A percentile compares a stretch with the other conserved stretches of the same genome.
These are phyloP conservation scores for Pythium phragmitis DNA, from an alignment of 352 stramenopile species.

Conservation along the genomic window DNA sequence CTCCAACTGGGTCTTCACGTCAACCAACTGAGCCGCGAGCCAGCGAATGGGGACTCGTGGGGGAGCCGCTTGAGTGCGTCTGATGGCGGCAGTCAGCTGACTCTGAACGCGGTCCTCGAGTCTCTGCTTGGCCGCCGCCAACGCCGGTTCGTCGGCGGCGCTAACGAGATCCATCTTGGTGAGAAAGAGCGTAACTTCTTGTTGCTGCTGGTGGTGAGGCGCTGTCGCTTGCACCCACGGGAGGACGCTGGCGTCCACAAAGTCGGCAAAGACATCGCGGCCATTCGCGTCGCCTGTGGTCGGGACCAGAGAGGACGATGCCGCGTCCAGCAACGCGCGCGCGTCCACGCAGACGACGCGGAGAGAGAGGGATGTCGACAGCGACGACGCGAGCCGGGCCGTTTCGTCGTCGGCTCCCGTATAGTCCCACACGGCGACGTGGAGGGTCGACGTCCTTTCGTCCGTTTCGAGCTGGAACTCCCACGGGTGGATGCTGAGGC, in stretches of 20 bases:
- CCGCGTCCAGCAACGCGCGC: background rate
- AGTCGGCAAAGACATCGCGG: background rate
- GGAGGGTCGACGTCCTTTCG: background rate
- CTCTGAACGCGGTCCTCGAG: background rate
- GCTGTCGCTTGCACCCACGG: background rate
- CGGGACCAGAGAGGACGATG: background rate
- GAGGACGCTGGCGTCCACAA: constrained; percentile 2
- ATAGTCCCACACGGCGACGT: constrained; percentile 10
- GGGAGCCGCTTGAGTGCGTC: no score
- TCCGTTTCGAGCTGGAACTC: constrained; percentile 3
- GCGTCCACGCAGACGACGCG: constrained; percentile 3
- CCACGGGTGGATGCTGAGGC: constrained; percentile 24
- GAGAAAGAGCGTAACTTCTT: background rate
- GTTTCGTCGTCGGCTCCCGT: background rate
- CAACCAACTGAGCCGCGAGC: background rate
- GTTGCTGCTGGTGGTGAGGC: no score
- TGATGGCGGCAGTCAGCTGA: no score
- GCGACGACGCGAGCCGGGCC: background rate
- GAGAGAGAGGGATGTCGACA: background rate
- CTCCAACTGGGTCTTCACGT: background rate
- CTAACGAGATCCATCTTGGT: constrained; percentile 10
- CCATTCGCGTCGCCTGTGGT: background rate
- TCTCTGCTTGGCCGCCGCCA: background rate
- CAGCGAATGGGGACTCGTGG: background rate
- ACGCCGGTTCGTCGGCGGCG: background rate